Evolutionary conservation across 208 protist genomes (phyloP), one percentile per base, ranked within the genome.

Genomic region (Trypanosoma platydactyli): DNA sequence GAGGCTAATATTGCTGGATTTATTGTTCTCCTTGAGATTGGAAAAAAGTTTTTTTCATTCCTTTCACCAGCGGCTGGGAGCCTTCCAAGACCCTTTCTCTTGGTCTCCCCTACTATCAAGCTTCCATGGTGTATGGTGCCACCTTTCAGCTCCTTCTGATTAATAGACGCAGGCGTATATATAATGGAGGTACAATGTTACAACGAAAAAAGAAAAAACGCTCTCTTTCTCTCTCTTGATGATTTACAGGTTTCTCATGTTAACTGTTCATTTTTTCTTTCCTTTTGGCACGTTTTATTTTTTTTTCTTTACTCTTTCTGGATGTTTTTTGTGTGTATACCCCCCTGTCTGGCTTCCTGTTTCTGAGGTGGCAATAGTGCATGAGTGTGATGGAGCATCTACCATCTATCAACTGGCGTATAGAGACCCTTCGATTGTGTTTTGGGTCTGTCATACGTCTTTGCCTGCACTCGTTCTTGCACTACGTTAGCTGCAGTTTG

Each of bases 1-100:
- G 76, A 91, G 50, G 83, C 85, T 18, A 93, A 92, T 59, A 72
- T 88, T 22, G 86, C 85, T 12, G 90, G 90, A 33, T 89, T 83
- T 73, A 72, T 95, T 35, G 80, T 90, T 16, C 46, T 93, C 16
- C 68, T 92, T 18, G 90, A 95, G 66, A 77, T 92, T 2, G 86
- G 87, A 9, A 87, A 85, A 55, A 63, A 75, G 15, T 87, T 83
- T 55, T 78, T 92, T 55, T 88, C 86, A 15, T 90, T 95, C 65
- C 77, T 93, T 13, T 74, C 83, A 2, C 87, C 90, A 20, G 76
- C 79, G 0, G 49, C 84, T 5, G 85, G 87, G 0, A 76, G 69
- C 35, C 68, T 95, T 35, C 86, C 86, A 29, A 89, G 83, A 56
- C 82, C 84, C 0, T 93, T 81, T 53, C 57, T 95, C n/a, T 59